phyloP scores from a whole-genome alignment of 345 rosid species.

The Toxicodendron radicans region DNA sequence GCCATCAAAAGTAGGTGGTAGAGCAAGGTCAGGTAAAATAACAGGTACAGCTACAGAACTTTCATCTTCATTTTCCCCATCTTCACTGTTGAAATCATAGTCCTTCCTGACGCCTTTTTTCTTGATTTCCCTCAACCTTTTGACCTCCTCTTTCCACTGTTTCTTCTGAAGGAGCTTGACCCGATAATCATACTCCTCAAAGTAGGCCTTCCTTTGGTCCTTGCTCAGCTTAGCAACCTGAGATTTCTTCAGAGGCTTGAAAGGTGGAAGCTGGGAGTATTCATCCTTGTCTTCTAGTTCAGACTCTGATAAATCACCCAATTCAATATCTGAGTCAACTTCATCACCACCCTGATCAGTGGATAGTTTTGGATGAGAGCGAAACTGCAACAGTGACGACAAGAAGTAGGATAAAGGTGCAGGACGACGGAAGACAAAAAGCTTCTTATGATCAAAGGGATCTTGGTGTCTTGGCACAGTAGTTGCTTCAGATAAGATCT shows the following conservation, averaged over 20 bases:
- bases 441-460: constrained; percentile 29
- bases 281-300: constrained; percentile 36
- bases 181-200: constrained; percentile 47
- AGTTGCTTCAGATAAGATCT: constrained; percentile 44
- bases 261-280: constrained; percentile 45
- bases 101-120: constrained; percentile 20
- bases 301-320: constrained; percentile 29
- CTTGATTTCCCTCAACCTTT: constrained; percentile 35
- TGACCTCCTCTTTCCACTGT: constrained; percentile 44
- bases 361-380: constrained; percentile 35
- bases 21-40: constrained; percentile 37
- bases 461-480: constrained; percentile 29
- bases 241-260: constrained; percentile 42
- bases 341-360: constrained; percentile 31
- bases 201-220: constrained; percentile 44
- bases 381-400: constrained; percentile 47
- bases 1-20: constrained; percentile 45
- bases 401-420: constrained; percentile 43
- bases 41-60: constrained; percentile 27
- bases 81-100: constrained; percentile 10
- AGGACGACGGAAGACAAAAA: constrained; percentile 32
- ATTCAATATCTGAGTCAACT: constrained; percentile 32
- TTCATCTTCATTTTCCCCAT: constrained; percentile 24
- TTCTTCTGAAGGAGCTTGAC: constrained; percentile 46
- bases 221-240: constrained; percentile 38